Percentiles rank a stretch among this genome's conserved stretches.
These are phyloP conservation scores for Aspergillaceae sp. DNA, from an alignment of 2,329 filamentous ascomycete genomes.

Conservation along the genomic window DNA sequence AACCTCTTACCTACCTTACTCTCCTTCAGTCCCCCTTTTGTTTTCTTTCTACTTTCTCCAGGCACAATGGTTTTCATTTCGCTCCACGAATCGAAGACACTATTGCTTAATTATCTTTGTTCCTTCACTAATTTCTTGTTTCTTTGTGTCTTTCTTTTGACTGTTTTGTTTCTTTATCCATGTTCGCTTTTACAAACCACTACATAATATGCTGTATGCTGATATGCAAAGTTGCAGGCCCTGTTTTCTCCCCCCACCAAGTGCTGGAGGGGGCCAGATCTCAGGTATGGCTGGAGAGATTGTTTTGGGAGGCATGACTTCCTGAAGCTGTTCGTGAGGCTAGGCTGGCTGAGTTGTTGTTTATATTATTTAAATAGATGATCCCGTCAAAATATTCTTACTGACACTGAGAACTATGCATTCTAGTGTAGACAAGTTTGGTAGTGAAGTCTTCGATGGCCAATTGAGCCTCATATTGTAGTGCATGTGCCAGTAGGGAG, in stretches of 20 bases:
- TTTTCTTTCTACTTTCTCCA: neutral
- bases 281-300: neutral
- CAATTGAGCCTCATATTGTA: too few relatives aligned
- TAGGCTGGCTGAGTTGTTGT: conserved; percentile 1
- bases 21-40: neutral
- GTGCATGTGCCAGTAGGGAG: too few relatives aligned
- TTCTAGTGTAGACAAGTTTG: too few relatives aligned
- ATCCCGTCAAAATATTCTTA: conserved; percentile 1
- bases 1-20: neutral
- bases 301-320: neutral
- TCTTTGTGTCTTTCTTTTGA: neutral
- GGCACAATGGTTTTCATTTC: neutral
- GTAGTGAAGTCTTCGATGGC: too few relatives aligned
- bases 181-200: neutral
- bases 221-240: neutral
- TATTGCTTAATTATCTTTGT: neutral
- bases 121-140: neutral
- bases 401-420: neutral
- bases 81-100: neutral
- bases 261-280: neutral
- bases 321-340: neutral
- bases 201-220: neutral
- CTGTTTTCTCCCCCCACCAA: neutral
- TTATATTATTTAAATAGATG: conserved; percentile 5
- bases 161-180: conserved; percentile 10